These are phyloP conservation scores for Mycena alexandri DNA, from an alignment of 768 basidiomycete genomes.

Conservation along the genomic window DNA sequence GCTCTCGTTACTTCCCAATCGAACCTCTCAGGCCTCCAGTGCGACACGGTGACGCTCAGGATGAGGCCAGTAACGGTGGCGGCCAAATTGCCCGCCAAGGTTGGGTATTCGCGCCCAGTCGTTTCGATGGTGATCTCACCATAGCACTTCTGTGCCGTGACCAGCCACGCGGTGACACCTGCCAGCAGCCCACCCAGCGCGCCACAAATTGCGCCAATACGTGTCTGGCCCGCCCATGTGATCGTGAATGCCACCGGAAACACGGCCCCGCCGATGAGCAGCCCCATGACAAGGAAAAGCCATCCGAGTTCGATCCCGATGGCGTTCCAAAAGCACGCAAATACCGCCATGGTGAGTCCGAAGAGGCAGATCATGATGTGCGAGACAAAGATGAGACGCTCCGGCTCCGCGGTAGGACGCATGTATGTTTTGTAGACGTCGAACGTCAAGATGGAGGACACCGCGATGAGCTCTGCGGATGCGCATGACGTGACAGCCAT, in stretches of 20 bases:
- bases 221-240: constrained; percentile 50
- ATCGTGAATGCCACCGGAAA: constrained; percentile 25
- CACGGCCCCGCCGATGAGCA: constrained; percentile 31
- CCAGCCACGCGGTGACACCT: constrained; percentile 54
- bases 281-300: constrained; percentile 31
- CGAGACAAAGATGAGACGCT: constrained; percentile 28
- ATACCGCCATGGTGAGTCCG: constrained; percentile 21
- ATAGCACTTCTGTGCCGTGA: constrained; percentile 43
- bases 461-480: constrained; percentile 38
- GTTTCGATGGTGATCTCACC: constrained; percentile 39
- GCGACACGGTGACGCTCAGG: constrained; percentile 17
- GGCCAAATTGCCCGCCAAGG: constrained; percentile 25
- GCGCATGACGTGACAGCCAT: constrained; percentile 34
- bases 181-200: constrained; percentile 48
- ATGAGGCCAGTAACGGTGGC: constrained; percentile 21
- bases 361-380: constrained; percentile 27
- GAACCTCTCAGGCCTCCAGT: constrained; percentile 14
- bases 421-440: constrained; percentile 41
- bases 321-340: constrained; percentile 23
- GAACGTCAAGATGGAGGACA: constrained; percentile 67
- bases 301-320: constrained; percentile 28
- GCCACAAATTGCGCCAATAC: constrained; percentile 47
- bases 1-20: constrained; percentile 29
- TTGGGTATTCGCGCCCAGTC: constrained; percentile 31
- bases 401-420: constrained; percentile 8